Conservation (phyloP, 495 filamentous ascomycete species). For the Chlorociboria aeruginascens region DNA sequence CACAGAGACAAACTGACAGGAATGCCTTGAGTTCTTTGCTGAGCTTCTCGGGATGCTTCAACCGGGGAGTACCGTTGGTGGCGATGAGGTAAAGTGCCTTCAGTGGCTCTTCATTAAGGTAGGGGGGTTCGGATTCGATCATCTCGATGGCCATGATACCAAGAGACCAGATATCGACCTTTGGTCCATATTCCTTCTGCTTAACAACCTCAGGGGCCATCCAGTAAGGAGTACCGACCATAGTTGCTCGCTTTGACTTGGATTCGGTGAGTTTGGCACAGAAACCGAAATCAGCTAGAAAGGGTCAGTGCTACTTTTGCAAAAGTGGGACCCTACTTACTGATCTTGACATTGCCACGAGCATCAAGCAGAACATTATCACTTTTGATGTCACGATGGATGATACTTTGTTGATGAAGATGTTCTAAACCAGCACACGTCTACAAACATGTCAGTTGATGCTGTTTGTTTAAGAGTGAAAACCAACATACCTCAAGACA, state of each 20-base stretch:
- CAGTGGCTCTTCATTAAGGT: conserved; percentile 93
- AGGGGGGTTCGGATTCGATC: conserved; percentile 97
- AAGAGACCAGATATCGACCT: conserved; percentile 98
- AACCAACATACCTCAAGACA: conserved; percentile 65
- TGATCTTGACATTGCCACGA: conserved; percentile 94
- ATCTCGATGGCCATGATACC: conserved; percentile 99
- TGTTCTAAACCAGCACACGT: conserved; percentile 93
- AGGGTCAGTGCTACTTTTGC: conserved; percentile 21
- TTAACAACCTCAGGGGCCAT: conserved; percentile 99
- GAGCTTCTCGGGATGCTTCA: conserved; percentile 95
- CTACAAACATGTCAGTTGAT: conserved; percentile 31
- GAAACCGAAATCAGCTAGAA: conserved; percentile 90
- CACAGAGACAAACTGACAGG: conserved; percentile 87
- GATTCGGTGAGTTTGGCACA: conserved; percentile 96
- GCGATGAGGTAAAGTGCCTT: conserved; percentile 96
- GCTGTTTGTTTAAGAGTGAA: not conserved
- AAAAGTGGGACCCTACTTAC: conserved; percentile 38
- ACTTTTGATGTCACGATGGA: conserved; percentile 98
- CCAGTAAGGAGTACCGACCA: conserved; percentile 99
- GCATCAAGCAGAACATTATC: conserved; percentile 94
- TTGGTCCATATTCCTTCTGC: conserved; percentile 95
- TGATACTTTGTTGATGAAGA: conserved; percentile 89
- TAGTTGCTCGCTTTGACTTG: conserved; percentile 93
- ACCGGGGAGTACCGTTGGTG: conserved; percentile 88
- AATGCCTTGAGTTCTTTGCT: conserved; percentile 95